Percentiles rank a stretch among this genome's conserved stretches.
phyloP scores from a whole-genome alignment of 139 green algal species.

The Asterochloris erici region DNA sequence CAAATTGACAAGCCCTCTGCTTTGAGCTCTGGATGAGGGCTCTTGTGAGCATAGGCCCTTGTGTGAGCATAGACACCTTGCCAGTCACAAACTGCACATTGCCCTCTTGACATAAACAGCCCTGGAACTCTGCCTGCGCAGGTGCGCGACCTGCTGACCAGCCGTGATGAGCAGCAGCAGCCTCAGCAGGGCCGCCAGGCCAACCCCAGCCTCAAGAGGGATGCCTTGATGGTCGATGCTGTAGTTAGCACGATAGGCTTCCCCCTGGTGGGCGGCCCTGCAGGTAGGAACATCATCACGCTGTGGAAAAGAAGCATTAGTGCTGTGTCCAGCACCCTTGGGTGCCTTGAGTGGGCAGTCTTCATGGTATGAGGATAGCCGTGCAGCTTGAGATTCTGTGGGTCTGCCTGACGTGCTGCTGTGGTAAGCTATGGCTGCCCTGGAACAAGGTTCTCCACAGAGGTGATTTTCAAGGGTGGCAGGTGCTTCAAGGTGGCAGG shows the following conservation, averaged over 20 bases:
- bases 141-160: slow-evolving; percentile 81
- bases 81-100: no score
- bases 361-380: no score
- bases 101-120: no score
- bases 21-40: no score
- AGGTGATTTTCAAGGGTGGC: neutral
- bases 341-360: no score
- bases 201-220: slow-evolving; percentile 36
- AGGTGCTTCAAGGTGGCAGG: neutral
- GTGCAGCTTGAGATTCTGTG: no score
- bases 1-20: no score
- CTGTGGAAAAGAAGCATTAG: neutral
- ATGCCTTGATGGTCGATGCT: slow-evolving; percentile 77
- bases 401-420: neutral
- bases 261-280: slow-evolving; percentile 92
- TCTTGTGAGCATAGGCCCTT: no score
- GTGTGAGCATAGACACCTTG: no score
- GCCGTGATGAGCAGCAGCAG: slow-evolving; percentile 54
- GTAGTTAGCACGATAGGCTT: slow-evolving; percentile 93
- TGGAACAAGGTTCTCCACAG: neutral
- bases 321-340: no score
- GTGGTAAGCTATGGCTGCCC: neutral
- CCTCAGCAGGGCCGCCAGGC: slow-evolving; percentile 14
- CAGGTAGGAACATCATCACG: slow-evolving; percentile 21
- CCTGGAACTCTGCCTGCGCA: slow-evolving; percentile 1